A percentile compares a stretch with the other conserved stretches of the same genome.
phyloP scores from a whole-genome alignment of 2,329 filamentous ascomycete genomes.

The Fusarium beomiforme region DNA sequence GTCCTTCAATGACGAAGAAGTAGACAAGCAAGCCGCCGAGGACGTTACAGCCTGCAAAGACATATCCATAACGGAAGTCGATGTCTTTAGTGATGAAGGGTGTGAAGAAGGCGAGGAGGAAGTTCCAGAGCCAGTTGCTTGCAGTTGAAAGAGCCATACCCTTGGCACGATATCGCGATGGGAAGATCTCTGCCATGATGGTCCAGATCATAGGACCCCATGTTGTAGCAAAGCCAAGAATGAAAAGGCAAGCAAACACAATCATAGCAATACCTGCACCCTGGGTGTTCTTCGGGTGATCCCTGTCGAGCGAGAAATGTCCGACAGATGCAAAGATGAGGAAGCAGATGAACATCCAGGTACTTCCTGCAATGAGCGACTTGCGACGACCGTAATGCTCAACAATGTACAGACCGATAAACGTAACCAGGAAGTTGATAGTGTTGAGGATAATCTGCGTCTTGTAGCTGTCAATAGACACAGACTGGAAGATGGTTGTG shows the following conservation, averaged over 20 bases:
- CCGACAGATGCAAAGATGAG: constrained; percentile 65
- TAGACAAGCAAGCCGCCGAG: constrained; percentile 73
- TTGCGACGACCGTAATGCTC: constrained; percentile 73
- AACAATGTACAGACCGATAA: constrained; percentile 75
- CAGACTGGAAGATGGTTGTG: constrained; percentile 60
- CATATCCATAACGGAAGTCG: constrained; percentile 77
- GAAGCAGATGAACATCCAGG: constrained; percentile 71
- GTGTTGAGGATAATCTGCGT: constrained; percentile 74
- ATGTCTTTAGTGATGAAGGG: constrained; percentile 80
- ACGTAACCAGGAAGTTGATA: constrained; percentile 75
- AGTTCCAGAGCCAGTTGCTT: constrained; percentile 78
- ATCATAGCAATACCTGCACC: constrained; percentile 68
- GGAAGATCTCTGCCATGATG: constrained; percentile 72
- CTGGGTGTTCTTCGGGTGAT: constrained; percentile 47
- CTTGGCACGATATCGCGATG: constrained; percentile 67
- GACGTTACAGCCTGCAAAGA: constrained; percentile 78
- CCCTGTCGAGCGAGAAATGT: constrained; percentile 56
- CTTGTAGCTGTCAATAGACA: constrained; percentile 67
- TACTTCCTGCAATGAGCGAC: constrained; percentile 69
- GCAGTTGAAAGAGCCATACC: constrained; percentile 70
- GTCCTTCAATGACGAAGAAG: constrained; percentile 80
- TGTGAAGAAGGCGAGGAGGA: constrained; percentile 80
- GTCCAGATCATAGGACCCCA: constrained; percentile 75
- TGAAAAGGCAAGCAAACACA: constrained; percentile 71
- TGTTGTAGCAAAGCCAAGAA: constrained; percentile 72